phyloP scores from a whole-genome alignment of 106 monocot genomes.

The Dioscorea zingiberensis region DNA sequence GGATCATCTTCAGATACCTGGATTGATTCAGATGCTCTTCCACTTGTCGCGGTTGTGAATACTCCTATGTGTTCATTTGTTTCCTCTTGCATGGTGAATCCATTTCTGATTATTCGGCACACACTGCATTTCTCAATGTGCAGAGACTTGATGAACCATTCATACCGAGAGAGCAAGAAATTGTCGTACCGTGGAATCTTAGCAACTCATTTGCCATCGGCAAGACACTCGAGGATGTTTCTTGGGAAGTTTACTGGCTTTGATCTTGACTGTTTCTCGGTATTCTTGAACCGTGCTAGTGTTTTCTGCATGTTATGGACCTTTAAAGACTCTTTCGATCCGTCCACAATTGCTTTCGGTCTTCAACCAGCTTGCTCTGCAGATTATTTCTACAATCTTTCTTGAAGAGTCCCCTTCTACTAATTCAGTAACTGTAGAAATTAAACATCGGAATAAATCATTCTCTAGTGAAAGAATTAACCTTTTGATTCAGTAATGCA shows the following conservation, averaged over 20 bases:
- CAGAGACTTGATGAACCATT: conserved; percentile 69
- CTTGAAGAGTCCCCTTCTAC: conserved; percentile 89
- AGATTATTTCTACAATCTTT: conserved; percentile 97
- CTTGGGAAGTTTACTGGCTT: conserved; percentile 78
- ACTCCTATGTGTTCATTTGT: conserved; percentile 52
- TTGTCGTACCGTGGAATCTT: conserved; percentile 75
- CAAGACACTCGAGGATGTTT: conserved; percentile 95
- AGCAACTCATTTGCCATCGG: conserved; percentile 94
- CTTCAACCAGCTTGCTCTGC: conserved; percentile 76
- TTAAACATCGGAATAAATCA: too few species aligned
- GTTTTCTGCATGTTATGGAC: conserved; percentile 93
- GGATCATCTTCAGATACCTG: conserved; percentile 31
- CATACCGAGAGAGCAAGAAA: conserved; percentile 66
- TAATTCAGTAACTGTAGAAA: conserved; percentile 66
- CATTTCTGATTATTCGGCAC: conserved; percentile 64
- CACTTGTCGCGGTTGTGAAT: conserved; percentile 87
- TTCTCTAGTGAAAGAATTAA: too few species aligned
- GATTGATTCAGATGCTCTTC: conserved; percentile 65
- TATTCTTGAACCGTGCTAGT: conserved; percentile 75
- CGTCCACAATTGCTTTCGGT: conserved; percentile 54
- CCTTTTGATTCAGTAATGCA: too few species aligned
- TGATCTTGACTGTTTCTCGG: conserved; percentile 66
- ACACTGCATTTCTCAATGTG: conserved; percentile 53
- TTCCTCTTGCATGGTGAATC: conserved; percentile 59
- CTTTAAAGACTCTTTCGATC: conserved; percentile 82